phyloP scores from a whole-genome alignment of 2,329 filamentous ascomycete genomes.

The Cordyceps pruinosa region DNA sequence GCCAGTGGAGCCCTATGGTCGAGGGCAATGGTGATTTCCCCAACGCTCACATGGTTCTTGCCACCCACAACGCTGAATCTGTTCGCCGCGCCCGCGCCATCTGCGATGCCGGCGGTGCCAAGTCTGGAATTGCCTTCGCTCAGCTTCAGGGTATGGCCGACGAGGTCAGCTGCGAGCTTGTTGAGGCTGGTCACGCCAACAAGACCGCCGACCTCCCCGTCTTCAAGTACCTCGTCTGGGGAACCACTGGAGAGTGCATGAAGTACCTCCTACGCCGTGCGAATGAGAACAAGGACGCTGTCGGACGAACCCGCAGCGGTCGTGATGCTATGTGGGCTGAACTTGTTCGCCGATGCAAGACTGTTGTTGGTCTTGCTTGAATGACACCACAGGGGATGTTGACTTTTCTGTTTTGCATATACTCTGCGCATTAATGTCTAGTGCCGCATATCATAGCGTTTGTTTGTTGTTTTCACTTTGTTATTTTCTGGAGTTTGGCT shows the following conservation, averaged over 20 bases:
- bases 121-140: constrained; percentile 38
- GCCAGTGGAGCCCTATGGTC: constrained; percentile 35
- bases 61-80: constrained; percentile 73
- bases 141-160: constrained; percentile 96
- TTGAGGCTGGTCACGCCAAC: constrained; percentile 27
- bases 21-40: constrained; percentile 43
- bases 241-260: constrained; percentile 71
- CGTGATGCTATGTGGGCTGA: constrained; percentile 58
- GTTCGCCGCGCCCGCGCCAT: constrained; percentile 52
- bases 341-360: constrained; percentile 48
- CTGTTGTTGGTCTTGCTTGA: constrained; percentile 31
- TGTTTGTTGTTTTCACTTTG: constrained; percentile 3
- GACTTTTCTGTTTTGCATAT: constrained; percentile 2
- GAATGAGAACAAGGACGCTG: constrained; percentile 68
- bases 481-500: constrained; percentile 6
- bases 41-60: constrained; percentile 59
- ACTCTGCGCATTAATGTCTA: constrained; percentile 5
- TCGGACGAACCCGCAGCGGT: constrained; percentile 54
- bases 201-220: constrained; percentile 43
- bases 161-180: constrained; percentile 67
- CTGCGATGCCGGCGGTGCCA: constrained; percentile 37
- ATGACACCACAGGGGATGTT: constrained; percentile 12
- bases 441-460: constrained; percentile 14
- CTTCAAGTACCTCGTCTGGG: constrained; percentile 66
- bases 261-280: constrained; percentile 62